Base-by-base conservation (phyloP, 2,329 filamentous ascomycete genomes). In the Chrysoporthe deuterocubensis region DNA sequence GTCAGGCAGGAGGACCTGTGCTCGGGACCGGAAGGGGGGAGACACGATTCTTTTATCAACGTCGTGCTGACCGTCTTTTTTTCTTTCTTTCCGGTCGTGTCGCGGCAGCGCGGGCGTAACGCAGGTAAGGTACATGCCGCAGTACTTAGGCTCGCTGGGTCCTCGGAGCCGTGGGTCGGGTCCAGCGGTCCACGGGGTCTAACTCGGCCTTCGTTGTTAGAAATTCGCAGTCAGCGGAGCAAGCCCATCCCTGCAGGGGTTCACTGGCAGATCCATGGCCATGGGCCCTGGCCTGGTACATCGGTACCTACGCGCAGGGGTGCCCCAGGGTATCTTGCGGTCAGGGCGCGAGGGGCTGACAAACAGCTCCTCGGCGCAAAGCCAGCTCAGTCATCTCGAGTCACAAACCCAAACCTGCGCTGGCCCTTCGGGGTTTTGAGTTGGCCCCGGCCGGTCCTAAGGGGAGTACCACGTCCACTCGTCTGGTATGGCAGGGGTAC, bases 31-130 rank as follows among this genome's bases (percentile, higher is more conserved):
- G 61, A 65, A 63, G 67, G 54, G 67, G 67, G 54, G 65, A 62
- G 65, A 65, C 50, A 63, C 65, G 68, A 67, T 65, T 67, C 68
- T 67, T 69, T 69, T 69, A 63, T 67, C 64, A 69, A 69, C 64
- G 65, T 59, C 56, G 64, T 44, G 68, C 65, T 67, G 63, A 65
- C 58, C 65, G 62, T 62, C 66, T 69, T 62, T 50, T 48, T 62
- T 43, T 43, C 46, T 52, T 40, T 48, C 37, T 61, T 54, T 44
- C 52, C 66, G 52, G 54, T 52, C 26, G 54, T 44, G 59, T 61
- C 46, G 59, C 37, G 26, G 26, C 26, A 26, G 26, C 26, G 26
- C 2, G 26, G 26, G 26, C 26, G 26, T 26, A 26, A 26, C 26
- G 26, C 26, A 26, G 26, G 26, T 26, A 26, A 26, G 26, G 26